These are phyloP conservation scores for Pleoardoris graminearum DNA, from an alignment of 2,329 filamentous ascomycete species.

Conservation along the genomic window DNA sequence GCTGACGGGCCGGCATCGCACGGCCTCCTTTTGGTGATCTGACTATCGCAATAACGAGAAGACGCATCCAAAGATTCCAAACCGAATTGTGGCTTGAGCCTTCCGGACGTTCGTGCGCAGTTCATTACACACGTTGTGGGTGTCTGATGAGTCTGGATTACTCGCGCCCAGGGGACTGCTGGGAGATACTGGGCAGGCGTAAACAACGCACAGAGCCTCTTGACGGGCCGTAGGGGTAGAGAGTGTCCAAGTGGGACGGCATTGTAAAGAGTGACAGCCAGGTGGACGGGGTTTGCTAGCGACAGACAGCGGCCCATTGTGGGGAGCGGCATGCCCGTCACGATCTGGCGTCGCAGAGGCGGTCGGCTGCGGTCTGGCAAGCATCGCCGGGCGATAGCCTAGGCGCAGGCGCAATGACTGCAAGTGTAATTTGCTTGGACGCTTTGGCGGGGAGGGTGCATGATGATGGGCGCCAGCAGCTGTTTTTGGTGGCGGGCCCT, in stretches of 20 bases:
- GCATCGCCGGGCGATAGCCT: not conserved
- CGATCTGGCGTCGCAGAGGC: not conserved
- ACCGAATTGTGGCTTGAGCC: conserved; percentile 31
- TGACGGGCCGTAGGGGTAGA: not conserved
- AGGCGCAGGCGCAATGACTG: not conserved
- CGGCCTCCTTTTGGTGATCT: conserved; percentile 19
- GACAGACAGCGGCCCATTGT: not conserved
- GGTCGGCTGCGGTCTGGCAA: not conserved
- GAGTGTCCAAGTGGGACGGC: not conserved
- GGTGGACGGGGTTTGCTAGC: not conserved
- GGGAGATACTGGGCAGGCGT: not conserved
- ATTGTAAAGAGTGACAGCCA: conserved; percentile 3
- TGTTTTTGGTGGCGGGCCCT: conserved; percentile 1
- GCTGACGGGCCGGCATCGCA: conserved; percentile 31
- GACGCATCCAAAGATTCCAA: conserved; percentile 16
- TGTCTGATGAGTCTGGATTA: conserved; percentile 4
- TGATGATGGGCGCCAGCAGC: not conserved
- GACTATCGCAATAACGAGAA: conserved; percentile 22
- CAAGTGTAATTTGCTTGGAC: conserved; percentile 1
- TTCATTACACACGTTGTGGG: conserved; percentile 19
- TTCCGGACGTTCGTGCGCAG: conserved; percentile 22
- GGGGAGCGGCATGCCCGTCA: conserved; percentile 2
- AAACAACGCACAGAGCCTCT: not conserved
- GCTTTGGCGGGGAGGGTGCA: not conserved
- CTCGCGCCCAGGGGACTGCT: not conserved